Base-by-base conservation (phyloP, 78 protist species). In the Goniomonas avonlea region DNA sequence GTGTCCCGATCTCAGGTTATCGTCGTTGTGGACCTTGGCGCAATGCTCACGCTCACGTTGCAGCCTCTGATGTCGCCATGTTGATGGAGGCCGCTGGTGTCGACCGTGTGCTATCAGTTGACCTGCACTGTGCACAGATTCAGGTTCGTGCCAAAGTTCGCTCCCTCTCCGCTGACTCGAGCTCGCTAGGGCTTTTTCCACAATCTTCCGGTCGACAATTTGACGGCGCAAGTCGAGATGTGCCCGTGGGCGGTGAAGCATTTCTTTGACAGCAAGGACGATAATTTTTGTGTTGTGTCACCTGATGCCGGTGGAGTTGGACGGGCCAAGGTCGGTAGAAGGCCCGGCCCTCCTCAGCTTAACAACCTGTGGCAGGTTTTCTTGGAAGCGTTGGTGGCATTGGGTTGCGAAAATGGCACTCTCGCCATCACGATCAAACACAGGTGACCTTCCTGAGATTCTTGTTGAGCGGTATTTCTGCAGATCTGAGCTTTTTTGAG, bases 1-100 rank as follows among this genome's bases (percentile, higher is more conserved):
- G 94, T 41, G 85, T 85, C 4, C 86, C 90, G 31, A 91, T 91
- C 55, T 74, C 89, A 7, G n/a, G n/a, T n/a, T n/a, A n/a, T n/a
- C n/a, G n/a, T n/a, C n/a, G n/a, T n/a, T n/a, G n/a, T n/a, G n/a
- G n/a, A n/a, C n/a, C n/a, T n/a, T n/a, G n/a, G n/a, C n/a, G n/a
- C n/a, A n/a, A n/a, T n/a, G n/a, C n/a, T n/a, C n/a, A n/a, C n/a
- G n/a, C n/a, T n/a, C n/a, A n/a, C n/a, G n/a, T n/a, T n/a, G n/a
- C n/a, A n/a, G 94, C 94, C 2, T 40, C 78, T 40, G 59, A 71
- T 23, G 83, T 85, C 0, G 90, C 91, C 25, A 39, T 81, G 60
- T 15, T 91, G 77, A 41, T 87, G 45, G n/a, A 21, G 29, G 48
- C 50, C 27, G 85, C 88, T 15, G 94, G 94, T 32, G 87, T 60